phyloP scores from a whole-genome alignment of 805 yeast genomes.

The Blastobotrys americana region DNA sequence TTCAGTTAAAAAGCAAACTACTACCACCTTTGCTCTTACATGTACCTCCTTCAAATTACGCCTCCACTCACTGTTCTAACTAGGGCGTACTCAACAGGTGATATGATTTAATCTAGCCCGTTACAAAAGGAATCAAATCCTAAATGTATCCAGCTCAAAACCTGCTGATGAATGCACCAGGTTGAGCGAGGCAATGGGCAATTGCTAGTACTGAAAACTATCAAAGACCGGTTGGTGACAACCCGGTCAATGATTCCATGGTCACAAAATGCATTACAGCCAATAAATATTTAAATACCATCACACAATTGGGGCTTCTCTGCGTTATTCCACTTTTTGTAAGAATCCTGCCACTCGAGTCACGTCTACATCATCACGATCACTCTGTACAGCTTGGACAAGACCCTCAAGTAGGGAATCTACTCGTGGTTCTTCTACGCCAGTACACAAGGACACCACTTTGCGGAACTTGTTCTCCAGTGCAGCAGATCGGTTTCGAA shows the following conservation, averaged over 20 bases:
- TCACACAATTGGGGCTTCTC: neutral
- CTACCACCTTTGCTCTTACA: too few relatives aligned
- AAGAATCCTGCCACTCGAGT: slow-evolving; percentile 49
- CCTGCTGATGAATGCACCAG: slow-evolving; percentile 1
- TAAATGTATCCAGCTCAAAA: slow-evolving; percentile 17
- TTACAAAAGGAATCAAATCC: neutral
- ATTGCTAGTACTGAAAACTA: slow-evolving; percentile 1
- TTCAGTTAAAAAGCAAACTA: too few relatives aligned
- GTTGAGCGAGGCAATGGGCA: slow-evolving; percentile 19
- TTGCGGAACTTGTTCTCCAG: slow-evolving; percentile 74
- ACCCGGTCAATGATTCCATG: neutral
- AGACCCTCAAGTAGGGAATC: slow-evolving; percentile 77
- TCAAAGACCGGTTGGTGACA: neutral
- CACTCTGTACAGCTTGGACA: slow-evolving; percentile 85
- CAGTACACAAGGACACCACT: slow-evolving; percentile 85
- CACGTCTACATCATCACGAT: slow-evolving; percentile 60
- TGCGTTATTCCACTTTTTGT: slow-evolving; percentile 38
- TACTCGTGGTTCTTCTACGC: slow-evolving; percentile 73
- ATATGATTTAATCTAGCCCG: slow-evolving; percentile 10
- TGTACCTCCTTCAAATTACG: slow-evolving; percentile 14
- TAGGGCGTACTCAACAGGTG: slow-evolving; percentile 17
- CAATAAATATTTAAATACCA: slow-evolving; percentile 4
- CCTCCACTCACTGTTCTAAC: slow-evolving; percentile 9
- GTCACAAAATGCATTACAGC: slow-evolving; percentile 3
- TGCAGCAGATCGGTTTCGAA: slow-evolving; percentile 47